phyloP scores from a whole-genome alignment of 768 basidiomycete species.

The Collybiopsis confluens region DNA sequence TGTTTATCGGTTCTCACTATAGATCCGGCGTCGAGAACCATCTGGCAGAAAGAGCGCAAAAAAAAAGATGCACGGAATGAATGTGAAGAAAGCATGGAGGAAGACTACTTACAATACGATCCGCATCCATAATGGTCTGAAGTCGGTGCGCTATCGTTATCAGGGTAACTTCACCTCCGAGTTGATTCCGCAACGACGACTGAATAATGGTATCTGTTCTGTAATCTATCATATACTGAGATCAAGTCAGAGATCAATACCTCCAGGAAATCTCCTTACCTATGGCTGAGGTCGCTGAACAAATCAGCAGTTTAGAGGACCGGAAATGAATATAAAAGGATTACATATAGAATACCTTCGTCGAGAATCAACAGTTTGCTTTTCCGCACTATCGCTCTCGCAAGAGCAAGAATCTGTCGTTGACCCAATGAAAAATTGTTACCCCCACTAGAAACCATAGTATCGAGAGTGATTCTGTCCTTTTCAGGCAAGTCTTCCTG shows the following conservation, averaged over 20 bases:
- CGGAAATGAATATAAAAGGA: constrained; percentile 23
- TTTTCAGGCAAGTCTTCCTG: constrained; percentile 15
- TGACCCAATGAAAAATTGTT: constrained; percentile 71
- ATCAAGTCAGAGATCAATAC: not conserved
- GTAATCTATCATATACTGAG: constrained; percentile 13
- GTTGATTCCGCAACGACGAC: constrained; percentile 32
- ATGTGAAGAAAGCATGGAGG: not conserved
- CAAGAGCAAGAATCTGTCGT: constrained; percentile 60
- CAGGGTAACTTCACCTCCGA: constrained; percentile 34
- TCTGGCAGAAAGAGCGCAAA: not conserved
- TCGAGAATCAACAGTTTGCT: constrained; percentile 53
- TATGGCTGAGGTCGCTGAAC: constrained; percentile 19
- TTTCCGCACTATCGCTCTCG: constrained; percentile 48
- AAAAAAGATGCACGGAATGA: not conserved
- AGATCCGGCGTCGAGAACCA: not conserved
- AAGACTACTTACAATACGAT: constrained; percentile 23
- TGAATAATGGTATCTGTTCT: constrained; percentile 42
- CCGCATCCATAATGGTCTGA: constrained; percentile 29
- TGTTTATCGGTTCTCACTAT: not conserved
- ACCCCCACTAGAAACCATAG: constrained; percentile 56
- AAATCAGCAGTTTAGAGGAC: too few relatives aligned
- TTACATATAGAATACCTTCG: constrained; percentile 27
- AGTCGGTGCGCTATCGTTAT: constrained; percentile 39
- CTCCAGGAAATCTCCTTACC: constrained; percentile 11
- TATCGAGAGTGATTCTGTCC: constrained; percentile 45